These are phyloP conservation scores for Sphagnurus paluster DNA, from an alignment of 1,284 basidiomycete genomes.

Conservation along the genomic window DNA sequence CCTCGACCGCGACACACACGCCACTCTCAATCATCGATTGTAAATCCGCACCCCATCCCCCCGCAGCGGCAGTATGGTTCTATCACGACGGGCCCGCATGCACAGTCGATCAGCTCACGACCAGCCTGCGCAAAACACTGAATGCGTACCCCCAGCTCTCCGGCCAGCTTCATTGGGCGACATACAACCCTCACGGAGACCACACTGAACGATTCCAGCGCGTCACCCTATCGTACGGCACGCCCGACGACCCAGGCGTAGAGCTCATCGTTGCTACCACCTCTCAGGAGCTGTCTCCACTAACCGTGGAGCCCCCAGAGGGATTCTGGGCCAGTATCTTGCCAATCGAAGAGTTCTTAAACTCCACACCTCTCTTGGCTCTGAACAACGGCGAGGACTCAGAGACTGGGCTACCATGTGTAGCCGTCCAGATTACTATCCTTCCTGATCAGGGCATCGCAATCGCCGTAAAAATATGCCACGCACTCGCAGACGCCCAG, in stretches of 20 bases:
- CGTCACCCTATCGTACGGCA: constrained; percentile 33
- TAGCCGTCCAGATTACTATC: constrained; percentile 37
- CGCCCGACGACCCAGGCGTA: constrained; percentile 36
- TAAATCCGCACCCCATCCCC: too few relatives aligned
- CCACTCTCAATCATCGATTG: too few relatives aligned
- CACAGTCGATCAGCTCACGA: constrained; percentile 17
- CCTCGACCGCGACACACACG: too few relatives aligned
- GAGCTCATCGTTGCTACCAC: constrained; percentile 31
- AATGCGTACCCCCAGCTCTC: constrained; percentile 39
- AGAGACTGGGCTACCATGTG: constrained; percentile 26
- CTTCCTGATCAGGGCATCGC: constrained; percentile 29
- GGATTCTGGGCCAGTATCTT: constrained; percentile 16
- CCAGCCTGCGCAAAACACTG: constrained; percentile 30
- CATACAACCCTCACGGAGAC: constrained; percentile 23
- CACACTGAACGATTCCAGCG: constrained; percentile 38
- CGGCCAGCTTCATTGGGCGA: constrained; percentile 34
- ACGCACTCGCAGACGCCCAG: constrained; percentile 41
- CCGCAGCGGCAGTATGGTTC: too few relatives aligned
- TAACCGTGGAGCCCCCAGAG: constrained; percentile 13
- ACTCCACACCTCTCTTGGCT: constrained; percentile 26
- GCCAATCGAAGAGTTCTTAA: constrained; percentile 25
- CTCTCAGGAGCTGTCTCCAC: constrained; percentile 17
- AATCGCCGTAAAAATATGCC: constrained; percentile 35
- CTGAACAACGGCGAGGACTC: constrained; percentile 24
- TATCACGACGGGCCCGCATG: too few relatives aligned